These are phyloP conservation scores for Schizochytrium sp. DNA, from an alignment of 108 stramenopile genomes.

Conservation along the genomic window DNA sequence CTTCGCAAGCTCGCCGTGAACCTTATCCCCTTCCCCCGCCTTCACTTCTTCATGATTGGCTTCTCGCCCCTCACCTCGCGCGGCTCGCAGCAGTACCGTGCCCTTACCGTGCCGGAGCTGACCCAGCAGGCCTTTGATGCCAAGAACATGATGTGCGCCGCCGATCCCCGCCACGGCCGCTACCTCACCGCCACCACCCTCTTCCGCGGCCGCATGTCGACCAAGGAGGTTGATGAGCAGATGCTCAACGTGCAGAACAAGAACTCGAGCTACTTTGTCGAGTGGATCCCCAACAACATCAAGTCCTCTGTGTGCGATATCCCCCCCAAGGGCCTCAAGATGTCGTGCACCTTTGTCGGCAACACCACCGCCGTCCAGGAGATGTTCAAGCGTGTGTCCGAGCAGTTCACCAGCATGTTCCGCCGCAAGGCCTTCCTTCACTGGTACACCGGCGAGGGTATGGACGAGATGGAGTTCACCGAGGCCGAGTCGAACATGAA, in stretches of 20 bases:
- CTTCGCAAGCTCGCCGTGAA: slow-evolving; percentile 95
- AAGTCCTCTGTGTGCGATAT: too few relatives aligned
- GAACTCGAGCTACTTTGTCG: slow-evolving; percentile 92
- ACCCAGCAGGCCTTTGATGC: slow-evolving; percentile 91
- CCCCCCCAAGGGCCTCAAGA: too few relatives aligned
- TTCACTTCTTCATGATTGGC: slow-evolving; percentile 97
- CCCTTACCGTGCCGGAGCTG: slow-evolving; percentile 88
- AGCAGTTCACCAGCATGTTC: too few relatives aligned
- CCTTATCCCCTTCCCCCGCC: slow-evolving; percentile 97
- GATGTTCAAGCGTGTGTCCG: too few relatives aligned
- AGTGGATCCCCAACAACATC: too few relatives aligned
- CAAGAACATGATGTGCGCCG: slow-evolving; percentile 99
- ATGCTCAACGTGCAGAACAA: slow-evolving; percentile 95
- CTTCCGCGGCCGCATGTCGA: slow-evolving; percentile 91
- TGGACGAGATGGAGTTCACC: too few relatives aligned
- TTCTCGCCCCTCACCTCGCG: slow-evolving; percentile 85
- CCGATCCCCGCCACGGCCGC: slow-evolving; percentile 96
- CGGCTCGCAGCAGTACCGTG: slow-evolving; percentile 86
- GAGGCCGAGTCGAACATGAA: too few relatives aligned
- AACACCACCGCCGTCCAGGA: too few relatives aligned
- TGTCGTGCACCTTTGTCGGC: too few relatives aligned
- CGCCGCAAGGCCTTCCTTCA: too few relatives aligned
- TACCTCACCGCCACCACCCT: slow-evolving; percentile 95
- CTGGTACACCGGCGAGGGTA: too few relatives aligned
- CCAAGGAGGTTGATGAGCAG: slow-evolving; percentile 80